Evolutionary conservation across 2,329 filamentous ascomycete genomes (phyloP), one percentile per base, ranked within the genome.

Genomic region (Aspergillus sp.): DNA sequence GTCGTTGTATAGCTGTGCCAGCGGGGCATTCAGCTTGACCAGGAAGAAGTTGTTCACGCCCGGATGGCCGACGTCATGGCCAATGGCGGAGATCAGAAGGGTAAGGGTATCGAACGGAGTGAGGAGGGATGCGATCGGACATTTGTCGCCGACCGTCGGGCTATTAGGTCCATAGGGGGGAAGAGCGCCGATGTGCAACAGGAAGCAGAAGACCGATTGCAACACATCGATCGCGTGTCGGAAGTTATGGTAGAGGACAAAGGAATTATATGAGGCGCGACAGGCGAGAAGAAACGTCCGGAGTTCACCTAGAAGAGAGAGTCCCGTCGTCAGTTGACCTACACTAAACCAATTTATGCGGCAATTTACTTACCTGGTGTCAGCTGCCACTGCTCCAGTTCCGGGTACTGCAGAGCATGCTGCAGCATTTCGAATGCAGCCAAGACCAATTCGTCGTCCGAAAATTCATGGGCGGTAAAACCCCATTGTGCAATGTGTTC

Each of bases 21-120:
- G 81, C 1, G 95, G 94, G 17, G 95, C 91, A 73, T 97, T 96
- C 32, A 97, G 84, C 32, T 91, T 92, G 17, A 96, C 88, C 5
- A 99, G 82, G 73, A 99, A 99, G 30, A 94, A 92, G 73, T 99
- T 99, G 80, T 98, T 99, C 70, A 99, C 95, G 58, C 95, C 95
- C 0, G 95, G 95, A 73, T 99, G 95, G 21, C 95, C 95, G 41
- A 98, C 95, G 73, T 99, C 95, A 69, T 99, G 95, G 44, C 95
- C 95, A 70, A 99, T 96, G n/a, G 95, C 95, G 8, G 94, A 94
- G 65, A 98, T 89, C 49, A 99, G 83, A 2, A 99, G 84, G 0
- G 92, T 94, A 56, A 99, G 82, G 5, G 90, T 91, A 75, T 98
- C 93, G 65, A 96, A 91, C 0, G 94, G 92, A 52, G 85, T 84